Evolutionary conservation across 1,284 basidiomycete genomes (phyloP), one percentile per base, ranked within the genome.

Genomic region (Microbotryomycetes sp.): DNA sequence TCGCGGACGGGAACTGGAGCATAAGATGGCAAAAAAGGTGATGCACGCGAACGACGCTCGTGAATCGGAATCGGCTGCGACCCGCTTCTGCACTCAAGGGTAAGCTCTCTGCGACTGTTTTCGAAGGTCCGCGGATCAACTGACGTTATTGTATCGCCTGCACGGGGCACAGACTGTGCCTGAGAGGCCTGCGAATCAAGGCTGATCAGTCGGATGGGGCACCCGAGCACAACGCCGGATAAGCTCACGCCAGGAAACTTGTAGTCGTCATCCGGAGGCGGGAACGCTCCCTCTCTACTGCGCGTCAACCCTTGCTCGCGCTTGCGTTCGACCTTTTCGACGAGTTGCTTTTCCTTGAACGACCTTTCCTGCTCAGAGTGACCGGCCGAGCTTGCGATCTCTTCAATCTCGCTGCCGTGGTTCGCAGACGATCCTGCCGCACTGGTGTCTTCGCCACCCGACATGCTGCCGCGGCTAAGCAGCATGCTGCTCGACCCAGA

Each of bases 191-290:
- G n/a, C n/a, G n/a, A n/a, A n/a, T n/a, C n/a, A n/a, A n/a, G n/a
- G n/a, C n/a, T n/a, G n/a, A n/a, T n/a, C n/a, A n/a, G n/a, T n/a
- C n/a, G n/a, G n/a, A n/a, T n/a, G n/a, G n/a, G n/a, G n/a, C n/a
- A n/a, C n/a, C n/a, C n/a, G n/a, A n/a, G n/a, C n/a, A n/a, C n/a
- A n/a, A n/a, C n/a, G n/a, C n/a, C n/a, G n/a, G n/a, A n/a, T n/a
- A n/a, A n/a, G n/a, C n/a, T n/a, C n/a, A n/a, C n/a, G 11, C 13
- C 21, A 16, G 64, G 64, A 45, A 65, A 65, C 52, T 61, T 56
- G 29, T 68, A 65, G 6, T 49, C 61, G 18, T 48, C 45, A 15
- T 57, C 41, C 3, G 66, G 61, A 2, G 57, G 56, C 21, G 64
- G 64, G 51, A 65, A 66, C 5, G 52, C 54, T 0, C 46, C 52